Conservation (phyloP, 2,329 filamentous ascomycete genomes). For the Penicillium hesseltinei region DNA sequence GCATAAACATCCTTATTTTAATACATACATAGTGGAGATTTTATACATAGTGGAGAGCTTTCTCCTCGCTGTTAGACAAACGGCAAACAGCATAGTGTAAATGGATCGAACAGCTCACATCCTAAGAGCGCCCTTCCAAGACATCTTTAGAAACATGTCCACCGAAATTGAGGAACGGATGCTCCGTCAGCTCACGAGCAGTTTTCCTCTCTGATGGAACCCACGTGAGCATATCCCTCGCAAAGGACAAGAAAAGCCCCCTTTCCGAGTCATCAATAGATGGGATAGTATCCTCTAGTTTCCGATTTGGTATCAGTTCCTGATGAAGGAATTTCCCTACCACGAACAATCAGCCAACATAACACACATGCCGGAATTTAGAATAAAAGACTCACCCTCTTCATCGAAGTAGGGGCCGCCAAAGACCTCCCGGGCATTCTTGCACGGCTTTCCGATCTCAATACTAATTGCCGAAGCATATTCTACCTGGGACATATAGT, state of each 20-base stretch:
- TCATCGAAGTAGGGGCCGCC: slow-evolving; percentile 27
- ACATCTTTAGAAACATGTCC: background rate
- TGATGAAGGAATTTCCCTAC: background rate
- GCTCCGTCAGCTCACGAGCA: slow-evolving; percentile 36
- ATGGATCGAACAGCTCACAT: background rate
- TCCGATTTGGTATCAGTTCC: background rate
- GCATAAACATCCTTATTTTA: background rate
- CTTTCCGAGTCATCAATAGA: background rate
- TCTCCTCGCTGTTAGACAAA: background rate
- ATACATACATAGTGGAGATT: background rate
- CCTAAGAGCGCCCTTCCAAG: background rate
- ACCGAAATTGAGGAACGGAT: slow-evolving; percentile 32
- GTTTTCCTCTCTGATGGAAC: slow-evolving; percentile 36
- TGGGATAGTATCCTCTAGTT: background rate
- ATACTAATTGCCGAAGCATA: background rate
- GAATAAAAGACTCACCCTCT: slow-evolving; percentile 5
- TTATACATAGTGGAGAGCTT: background rate
- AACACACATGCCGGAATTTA: background rate
- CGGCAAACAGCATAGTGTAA: background rate
- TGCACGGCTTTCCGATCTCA: background rate
- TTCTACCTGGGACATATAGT: background rate
- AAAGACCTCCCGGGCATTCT: slow-evolving; percentile 29
- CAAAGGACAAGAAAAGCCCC: slow-evolving; percentile 27
- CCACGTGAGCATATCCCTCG: slow-evolving; percentile 37
- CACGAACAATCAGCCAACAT: slow-evolving; percentile 7